These are phyloP conservation scores for Nepenthes mirabilis DNA, from an alignment of 148 eudicot genomes.

Conservation along the genomic window DNA sequence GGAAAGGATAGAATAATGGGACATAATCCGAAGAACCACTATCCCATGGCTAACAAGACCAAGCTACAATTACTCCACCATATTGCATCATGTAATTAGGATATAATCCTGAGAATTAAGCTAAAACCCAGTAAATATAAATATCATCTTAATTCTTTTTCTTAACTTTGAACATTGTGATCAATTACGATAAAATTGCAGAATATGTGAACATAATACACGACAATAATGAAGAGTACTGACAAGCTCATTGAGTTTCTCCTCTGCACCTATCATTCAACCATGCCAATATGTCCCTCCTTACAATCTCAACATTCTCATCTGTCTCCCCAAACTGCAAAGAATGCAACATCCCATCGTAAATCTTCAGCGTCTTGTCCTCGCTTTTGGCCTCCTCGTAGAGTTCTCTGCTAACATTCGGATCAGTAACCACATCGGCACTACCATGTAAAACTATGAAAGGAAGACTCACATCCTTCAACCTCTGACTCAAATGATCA, in stretches of 20 bases:
- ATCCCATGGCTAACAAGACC: no score
- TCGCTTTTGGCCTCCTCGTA: conserved; percentile 53
- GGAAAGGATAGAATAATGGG: no score
- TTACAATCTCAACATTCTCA: conserved; percentile 68
- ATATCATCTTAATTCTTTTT: no score
- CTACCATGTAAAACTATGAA: conserved; percentile 77
- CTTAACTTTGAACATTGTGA: no score
- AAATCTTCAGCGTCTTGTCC: conserved; percentile 67
- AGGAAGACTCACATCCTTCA: conserved; percentile 39
- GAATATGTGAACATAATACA: no score
- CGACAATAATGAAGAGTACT: no score
- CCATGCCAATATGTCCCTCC: conserved; percentile 58
- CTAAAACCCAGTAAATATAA: no score
- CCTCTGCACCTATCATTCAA: conserved; percentile 53
- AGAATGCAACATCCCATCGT: conserved; percentile 88
- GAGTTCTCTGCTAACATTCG: conserved; percentile 60
- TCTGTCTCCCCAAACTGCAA: conserved; percentile 90
- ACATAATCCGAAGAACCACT: no score
- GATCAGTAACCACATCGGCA: conserved; percentile 84
- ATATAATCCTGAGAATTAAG: no score
- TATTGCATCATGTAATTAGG: no score
- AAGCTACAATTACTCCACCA: no score
- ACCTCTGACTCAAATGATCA: conserved; percentile 35
- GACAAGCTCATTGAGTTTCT: background rate
- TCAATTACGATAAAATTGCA: no score